These are phyloP conservation scores for Alloteropsis semialata DNA, from an alignment of 176 grass and related monocot genomes.

Conservation along the genomic window DNA sequence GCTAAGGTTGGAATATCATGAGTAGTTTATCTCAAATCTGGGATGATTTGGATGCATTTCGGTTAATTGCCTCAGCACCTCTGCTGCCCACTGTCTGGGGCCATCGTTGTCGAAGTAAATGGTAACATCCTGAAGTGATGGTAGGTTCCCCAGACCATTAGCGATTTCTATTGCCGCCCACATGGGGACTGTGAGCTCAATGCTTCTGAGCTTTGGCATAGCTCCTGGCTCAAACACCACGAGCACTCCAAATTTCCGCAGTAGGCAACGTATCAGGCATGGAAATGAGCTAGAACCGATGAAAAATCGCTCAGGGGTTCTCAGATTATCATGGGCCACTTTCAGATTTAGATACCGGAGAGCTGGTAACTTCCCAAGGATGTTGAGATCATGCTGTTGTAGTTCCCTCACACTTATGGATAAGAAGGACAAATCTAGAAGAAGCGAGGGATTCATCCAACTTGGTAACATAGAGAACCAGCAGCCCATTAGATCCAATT, in stretches of 20 bases:
- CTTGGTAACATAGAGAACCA: not conserved
- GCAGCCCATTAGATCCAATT: rapidly evolving
- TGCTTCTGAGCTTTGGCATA: not conserved
- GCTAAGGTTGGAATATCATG: too few relatives aligned
- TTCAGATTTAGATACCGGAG: not conserved
- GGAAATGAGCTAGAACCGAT: not conserved
- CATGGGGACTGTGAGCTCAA: not conserved
- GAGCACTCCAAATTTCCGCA: not conserved
- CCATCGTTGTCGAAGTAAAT: not conserved
- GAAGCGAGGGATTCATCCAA: not conserved
- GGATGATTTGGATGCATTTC: not conserved
- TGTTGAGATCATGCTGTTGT: not conserved
- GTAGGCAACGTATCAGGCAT: not conserved
- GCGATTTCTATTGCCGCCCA: not conserved
- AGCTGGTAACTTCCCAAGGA: not conserved
- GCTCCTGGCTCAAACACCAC: not conserved
- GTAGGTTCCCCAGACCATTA: not conserved
- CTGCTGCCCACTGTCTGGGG: not conserved
- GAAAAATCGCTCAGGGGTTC: not conserved
- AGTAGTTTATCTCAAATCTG: too few relatives aligned
- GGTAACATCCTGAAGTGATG: not conserved
- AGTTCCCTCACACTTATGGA: not conserved
- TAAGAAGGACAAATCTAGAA: not conserved
- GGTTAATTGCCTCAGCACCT: not conserved
- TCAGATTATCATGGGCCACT: not conserved